Percentiles rank a stretch among this genome's conserved stretches.
Conservation (phyloP, 805 yeast genomes). For the Ogataea trehalophila region DNA sequence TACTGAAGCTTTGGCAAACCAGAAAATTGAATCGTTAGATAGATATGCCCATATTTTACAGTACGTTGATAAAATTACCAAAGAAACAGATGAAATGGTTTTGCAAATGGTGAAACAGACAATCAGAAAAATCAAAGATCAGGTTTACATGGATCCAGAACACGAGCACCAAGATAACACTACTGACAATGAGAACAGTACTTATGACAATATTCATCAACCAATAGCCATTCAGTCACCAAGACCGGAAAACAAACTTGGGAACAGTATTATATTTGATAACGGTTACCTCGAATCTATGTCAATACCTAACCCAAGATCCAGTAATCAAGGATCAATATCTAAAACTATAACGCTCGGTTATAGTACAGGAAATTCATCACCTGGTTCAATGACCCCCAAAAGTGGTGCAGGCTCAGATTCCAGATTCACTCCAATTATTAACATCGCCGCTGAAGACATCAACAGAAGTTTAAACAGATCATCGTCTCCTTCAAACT, state of each 20-base stretch:
- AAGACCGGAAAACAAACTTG: slow-evolving; percentile 9
- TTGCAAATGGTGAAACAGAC: slow-evolving; percentile 59
- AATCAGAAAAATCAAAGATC: slow-evolving; percentile 46
- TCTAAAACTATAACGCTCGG: slow-evolving; percentile 1
- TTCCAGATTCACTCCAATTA: slow-evolving; percentile 24
- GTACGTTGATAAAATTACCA: slow-evolving; percentile 70
- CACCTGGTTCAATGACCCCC: slow-evolving; percentile 23
- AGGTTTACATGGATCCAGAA: slow-evolving; percentile 18
- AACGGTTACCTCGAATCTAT: slow-evolving; percentile 16
- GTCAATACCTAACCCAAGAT: slow-evolving; percentile 2
- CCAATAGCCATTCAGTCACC: slow-evolving; percentile 16
- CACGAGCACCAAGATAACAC: slow-evolving; percentile 14
- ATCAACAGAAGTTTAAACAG: slow-evolving; percentile 5
- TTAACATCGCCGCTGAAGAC: slow-evolving; percentile 21
- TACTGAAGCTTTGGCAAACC: slow-evolving; percentile 53
- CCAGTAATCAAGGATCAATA: slow-evolving; percentile 1
- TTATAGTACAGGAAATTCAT: slow-evolving; percentile 10
- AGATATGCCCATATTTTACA: slow-evolving; percentile 70
- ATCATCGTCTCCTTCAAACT: slow-evolving; percentile 17
- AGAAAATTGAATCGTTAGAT: slow-evolving; percentile 64
- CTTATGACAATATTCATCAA: slow-evolving; percentile 2
- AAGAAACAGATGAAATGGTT: slow-evolving; percentile 71
- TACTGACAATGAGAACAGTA: neutral
- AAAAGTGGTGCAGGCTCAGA: slow-evolving; percentile 12
- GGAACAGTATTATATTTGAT: slow-evolving; percentile 19